Evolutionary conservation across 2,329 filamentous ascomycete genomes (phyloP), one percentile per base, ranked within the genome.

Genomic region (Fulvia fulva): DNA sequence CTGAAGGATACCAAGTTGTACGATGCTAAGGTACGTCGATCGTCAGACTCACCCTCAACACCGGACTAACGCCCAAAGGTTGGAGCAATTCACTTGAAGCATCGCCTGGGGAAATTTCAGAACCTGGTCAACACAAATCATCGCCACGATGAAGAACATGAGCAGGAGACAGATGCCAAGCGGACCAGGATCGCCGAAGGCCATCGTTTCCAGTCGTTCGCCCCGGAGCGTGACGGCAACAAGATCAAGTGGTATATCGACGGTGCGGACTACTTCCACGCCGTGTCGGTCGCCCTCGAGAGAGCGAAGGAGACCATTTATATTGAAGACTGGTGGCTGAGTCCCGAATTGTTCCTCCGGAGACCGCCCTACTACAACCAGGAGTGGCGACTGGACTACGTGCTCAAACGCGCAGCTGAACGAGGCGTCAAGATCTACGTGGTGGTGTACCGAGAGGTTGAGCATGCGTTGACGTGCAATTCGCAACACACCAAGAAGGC

Each of bases 311-410:
- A 97, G 75, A 88, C 88, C 47, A 97, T 99, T 67, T 99, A 97
- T 74, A 95, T 99, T 65, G 88, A 82, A 59, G 94, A 97, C 70
- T 99, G 93, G 94, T 97, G 94, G 94, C 78, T 97, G 14, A 95
- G 90, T 3, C 94, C 90, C 0, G 90, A 94, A 74, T 76, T 94
- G 62, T 96, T 93, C 75, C 75, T 99, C 62, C 86, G 94, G 37
- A 83, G 94, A 21, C 92, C 94, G 1, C 90, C 94, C 0, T 87
- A 88, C 65, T 82, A 82, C 70, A 88, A 91, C 64, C 90, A 95
- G 71, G 84, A 96, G 75, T 97, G 87, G 84, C 83, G 93, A 11
- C 76, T 99, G 19, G 94, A 99, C 73, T 85, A 90, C 61, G 78
- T 95, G 12, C 77, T 99, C 58, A 97, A 97, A 78, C 84, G 91